Base-by-base conservation (phyloP, 257 asterid genomes). In the Solanum gracilifrons region DNA sequence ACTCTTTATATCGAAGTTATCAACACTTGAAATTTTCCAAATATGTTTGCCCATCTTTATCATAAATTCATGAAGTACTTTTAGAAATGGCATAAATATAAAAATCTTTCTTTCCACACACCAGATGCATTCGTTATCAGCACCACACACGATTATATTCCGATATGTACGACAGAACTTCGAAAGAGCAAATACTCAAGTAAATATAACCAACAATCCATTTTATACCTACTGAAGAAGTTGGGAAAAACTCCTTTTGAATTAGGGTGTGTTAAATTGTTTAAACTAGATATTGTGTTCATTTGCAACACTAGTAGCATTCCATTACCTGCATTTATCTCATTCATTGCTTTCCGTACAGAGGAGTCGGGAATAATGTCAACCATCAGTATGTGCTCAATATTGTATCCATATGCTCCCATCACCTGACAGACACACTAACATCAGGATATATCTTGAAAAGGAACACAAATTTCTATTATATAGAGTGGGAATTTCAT, bases 361-460 rank as follows among this genome's bases (percentile, higher is more conserved):
- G 99, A 87, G 8, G 98, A 83, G 88, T 97, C 99, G 48, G 99
- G 99, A 90, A 97, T 87, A 46, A 97, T 96, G 94, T 97, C 99
- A 51, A 97, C 99, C 98, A 95, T 93, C 93, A 97, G 87, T 91
- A 97, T 97, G 90, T 97, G 98, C 91, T 95, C 99, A 87, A 95
- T 95, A 93, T 87, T 93, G 95, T 93, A 95, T 82, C 99, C 99
- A 93, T 95, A 97, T 20, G 97, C 97, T 87, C 97, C 95, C 99
- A 97, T 97, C 91, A 97, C 98, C 99, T 97, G 96, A 90, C 9
- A 79, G 29, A 35, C 46, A 72, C 15, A 20, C 46, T 33, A 73
- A 73, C 13, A 73, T 73, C 46, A 73, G 9, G 43, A 73, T 13
- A 33, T 33, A 33, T 25, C 29, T 73, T 5, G 25, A 73, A 48